Conservation (phyloP, 2,329 filamentous ascomycete species). For the Pseudocercospora musae region DNA sequence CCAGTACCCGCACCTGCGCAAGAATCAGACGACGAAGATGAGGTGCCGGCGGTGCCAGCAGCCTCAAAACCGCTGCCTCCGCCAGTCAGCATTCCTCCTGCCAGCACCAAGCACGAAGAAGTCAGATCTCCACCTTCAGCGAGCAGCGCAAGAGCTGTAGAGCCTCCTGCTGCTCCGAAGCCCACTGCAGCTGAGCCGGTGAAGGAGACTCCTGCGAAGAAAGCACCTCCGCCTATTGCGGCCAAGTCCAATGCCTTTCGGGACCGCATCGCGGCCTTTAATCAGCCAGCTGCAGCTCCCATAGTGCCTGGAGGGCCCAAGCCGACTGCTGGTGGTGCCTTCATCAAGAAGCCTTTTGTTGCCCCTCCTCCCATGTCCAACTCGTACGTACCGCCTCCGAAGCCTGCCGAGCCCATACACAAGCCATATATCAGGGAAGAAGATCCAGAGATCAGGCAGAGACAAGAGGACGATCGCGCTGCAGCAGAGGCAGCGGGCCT, state of each 20-base stretch:
- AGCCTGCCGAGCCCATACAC: constrained; percentile 58
- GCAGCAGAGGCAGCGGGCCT: constrained; percentile 68
- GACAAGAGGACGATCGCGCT: constrained; percentile 63
- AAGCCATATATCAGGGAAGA: constrained; percentile 85
- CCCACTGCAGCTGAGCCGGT: constrained; percentile 37
- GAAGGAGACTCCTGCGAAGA: constrained; percentile 43
- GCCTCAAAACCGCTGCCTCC: constrained; percentile 38
- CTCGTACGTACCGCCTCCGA: constrained; percentile 78
- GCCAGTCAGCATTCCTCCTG: constrained; percentile 33
- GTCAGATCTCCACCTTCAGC: constrained; percentile 29
- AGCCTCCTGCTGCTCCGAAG: constrained; percentile 34
- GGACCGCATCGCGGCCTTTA: constrained; percentile 96
- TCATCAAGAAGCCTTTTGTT: constrained; percentile 96
- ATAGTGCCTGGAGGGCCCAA: constrained; percentile 68
- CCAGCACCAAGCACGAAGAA: constrained; percentile 21
- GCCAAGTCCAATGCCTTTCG: constrained; percentile 81
- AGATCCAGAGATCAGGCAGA: constrained; percentile 64
- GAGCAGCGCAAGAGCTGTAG: constrained; percentile 14
- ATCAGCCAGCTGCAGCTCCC: constrained; percentile 80
- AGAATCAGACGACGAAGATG: constrained; percentile 23
- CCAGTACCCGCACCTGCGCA: constrained; percentile 30
- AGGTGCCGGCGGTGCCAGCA: constrained; percentile 32
- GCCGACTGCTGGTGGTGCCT: constrained; percentile 54
- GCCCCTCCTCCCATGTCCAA: constrained; percentile 90
- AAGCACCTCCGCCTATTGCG: constrained; percentile 62